Conservation (phyloP, 176 grass and related monocot species). For the Miscanthus lutarioriparius region DNA sequence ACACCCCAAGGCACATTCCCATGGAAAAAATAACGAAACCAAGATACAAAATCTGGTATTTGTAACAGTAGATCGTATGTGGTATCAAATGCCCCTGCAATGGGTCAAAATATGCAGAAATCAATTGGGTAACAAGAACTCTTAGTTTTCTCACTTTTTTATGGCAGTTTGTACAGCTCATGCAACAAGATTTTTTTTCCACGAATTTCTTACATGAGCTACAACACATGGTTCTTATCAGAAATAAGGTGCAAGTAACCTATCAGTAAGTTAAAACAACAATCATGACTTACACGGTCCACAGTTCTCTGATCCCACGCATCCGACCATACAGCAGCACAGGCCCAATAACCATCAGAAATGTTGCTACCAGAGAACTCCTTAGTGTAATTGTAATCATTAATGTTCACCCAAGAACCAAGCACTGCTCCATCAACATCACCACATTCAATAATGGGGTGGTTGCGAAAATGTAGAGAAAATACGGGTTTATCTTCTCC, state of each 20-base stretch:
- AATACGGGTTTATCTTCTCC: conserved; percentile 61
- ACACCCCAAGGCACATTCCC: background rate
- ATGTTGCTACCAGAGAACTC: conserved; percentile 46
- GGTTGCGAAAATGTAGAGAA: conserved; percentile 44
- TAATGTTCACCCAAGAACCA: conserved; percentile 72
- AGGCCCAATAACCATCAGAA: conserved; percentile 77
- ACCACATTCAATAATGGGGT: conserved; percentile 61
- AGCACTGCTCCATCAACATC: conserved; percentile 90
- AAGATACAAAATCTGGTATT: background rate
- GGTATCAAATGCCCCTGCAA: background rate
- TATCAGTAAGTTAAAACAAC: conserved; percentile 36
- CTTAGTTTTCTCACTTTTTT: background rate
- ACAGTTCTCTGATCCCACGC: conserved; percentile 83
- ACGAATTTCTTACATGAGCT: conserved; percentile 21
- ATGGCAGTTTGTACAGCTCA: no score
- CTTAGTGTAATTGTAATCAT: conserved; percentile 46
- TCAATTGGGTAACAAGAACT: conserved; percentile 11
- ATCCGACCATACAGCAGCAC: conserved; percentile 90
- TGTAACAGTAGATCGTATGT: conserved; percentile 3
- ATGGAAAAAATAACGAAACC: background rate
- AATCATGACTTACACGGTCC: conserved; percentile 79
- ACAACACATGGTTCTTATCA: conserved; percentile 20
- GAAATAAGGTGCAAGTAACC: conserved; percentile 17
- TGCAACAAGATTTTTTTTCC: background rate
- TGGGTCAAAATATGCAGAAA: conserved; percentile 1